Conservation (phyloP, 2,329 filamentous ascomycete species). For the Reticulascus tulasneorum region DNA sequence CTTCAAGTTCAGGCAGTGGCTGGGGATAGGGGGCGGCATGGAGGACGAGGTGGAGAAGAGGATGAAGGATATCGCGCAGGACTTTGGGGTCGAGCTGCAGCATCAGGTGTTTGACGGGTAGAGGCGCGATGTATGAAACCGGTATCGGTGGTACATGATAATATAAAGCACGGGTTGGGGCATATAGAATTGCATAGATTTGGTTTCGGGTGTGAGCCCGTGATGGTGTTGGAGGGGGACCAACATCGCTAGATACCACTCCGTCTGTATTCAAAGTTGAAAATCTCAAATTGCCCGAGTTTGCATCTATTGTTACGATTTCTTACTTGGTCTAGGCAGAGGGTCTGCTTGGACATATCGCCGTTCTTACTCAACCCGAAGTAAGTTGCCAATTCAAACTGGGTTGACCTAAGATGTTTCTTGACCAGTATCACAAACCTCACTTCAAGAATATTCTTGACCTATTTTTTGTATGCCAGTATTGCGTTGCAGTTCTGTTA, state of each 20-base stretch:
- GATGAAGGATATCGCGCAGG: conserved; percentile 84
- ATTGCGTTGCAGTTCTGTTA: too few species aligned
- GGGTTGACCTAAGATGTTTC: too few species aligned
- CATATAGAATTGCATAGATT: background rate
- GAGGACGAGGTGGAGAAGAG: conserved; percentile 88
- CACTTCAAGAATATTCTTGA: too few species aligned
- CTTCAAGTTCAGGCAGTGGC: conserved; percentile 69
- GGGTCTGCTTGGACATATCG: too few species aligned
- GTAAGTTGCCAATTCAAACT: too few species aligned
- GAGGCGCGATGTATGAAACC: conserved; percentile 6
- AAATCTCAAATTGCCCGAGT: background rate
- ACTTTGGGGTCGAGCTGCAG: conserved; percentile 87
- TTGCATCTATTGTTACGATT: too few species aligned
- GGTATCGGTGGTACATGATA: background rate
- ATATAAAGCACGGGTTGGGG: background rate
- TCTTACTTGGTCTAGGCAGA: too few species aligned
- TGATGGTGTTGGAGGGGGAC: background rate
- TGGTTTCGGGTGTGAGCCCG: background rate
- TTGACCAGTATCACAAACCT: too few species aligned
- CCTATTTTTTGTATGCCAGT: too few species aligned
- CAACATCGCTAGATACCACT: background rate
- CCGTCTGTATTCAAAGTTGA: background rate
- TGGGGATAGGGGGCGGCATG: conserved; percentile 79
- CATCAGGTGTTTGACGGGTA: conserved; percentile 85
- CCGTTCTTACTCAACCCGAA: too few species aligned